Evolutionary conservation across 352 stramenopile genomes (phyloP).

Genomic region (Phytophthora sojae): DNA sequence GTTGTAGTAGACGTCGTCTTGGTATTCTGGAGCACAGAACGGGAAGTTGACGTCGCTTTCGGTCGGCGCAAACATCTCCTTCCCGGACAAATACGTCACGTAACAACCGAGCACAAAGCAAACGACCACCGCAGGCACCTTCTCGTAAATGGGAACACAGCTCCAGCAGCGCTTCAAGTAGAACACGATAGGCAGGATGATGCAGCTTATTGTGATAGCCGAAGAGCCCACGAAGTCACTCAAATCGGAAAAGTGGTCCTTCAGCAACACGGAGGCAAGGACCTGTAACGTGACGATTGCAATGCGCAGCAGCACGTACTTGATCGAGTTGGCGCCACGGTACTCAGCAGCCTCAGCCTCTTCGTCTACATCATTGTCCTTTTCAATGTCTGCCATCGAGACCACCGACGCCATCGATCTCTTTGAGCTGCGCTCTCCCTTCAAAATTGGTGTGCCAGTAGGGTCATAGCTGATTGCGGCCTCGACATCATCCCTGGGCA

Average conservation of each 20-base stretch:
- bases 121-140: conserved; percentile 30
- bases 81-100: conserved; percentile 34
- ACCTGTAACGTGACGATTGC: conserved; percentile 40
- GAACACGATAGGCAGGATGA: conserved; percentile 51
- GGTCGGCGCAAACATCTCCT: conserved; percentile 29
- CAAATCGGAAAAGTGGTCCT: conserved; percentile 48
- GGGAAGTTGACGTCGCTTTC: conserved; percentile 36
- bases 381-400: conserved; percentile 44
- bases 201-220: conserved; percentile 47
- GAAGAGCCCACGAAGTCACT: conserved; percentile 51
- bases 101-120: conserved; percentile 40
- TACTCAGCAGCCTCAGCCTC: conserved; percentile 32
- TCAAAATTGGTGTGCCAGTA: conserved; percentile 14
- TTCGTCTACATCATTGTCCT: conserved; percentile 6
- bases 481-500: conserved; percentile 11
- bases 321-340: conserved; percentile 35
- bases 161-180: conserved; percentile 36
- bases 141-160: conserved; percentile 42
- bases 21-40: conserved; percentile 36
- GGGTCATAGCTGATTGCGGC: conserved; percentile 23
- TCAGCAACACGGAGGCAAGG: conserved; percentile 40
- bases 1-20: conserved; percentile 39
- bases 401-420: conserved; percentile 28
- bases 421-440: conserved; percentile 32
- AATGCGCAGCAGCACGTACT: conserved; percentile 40